Evolutionary conservation across 2,329 filamentous ascomycete genomes (phyloP), one percentile per base, ranked within the genome.

Genomic region (Cytospora piceicola): DNA sequence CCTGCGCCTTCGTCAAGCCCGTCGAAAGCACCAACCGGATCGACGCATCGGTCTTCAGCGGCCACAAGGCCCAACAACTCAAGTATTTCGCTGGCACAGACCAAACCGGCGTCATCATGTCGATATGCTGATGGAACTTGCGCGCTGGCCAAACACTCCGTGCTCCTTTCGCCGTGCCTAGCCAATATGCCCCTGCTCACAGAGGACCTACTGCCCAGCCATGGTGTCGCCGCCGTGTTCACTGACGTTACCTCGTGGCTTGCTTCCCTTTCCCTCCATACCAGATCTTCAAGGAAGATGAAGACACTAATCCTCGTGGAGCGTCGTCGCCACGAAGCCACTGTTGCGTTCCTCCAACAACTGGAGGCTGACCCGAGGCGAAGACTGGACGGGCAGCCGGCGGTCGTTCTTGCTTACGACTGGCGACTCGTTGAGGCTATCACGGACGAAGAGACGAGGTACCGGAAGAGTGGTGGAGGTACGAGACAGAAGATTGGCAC

Each of bases 161-260:
- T 85, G 36, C 67, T 85, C 1, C 71, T 85, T 2, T 75, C 80
- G 0, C 78, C 79, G 0, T 79, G 76, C 58, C 77, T 84, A 20
- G 71, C 79, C 15, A 65, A 71, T 2, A 75, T 75, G 12, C 74
- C 74, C 0, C 74, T 74, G 69, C 71, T 81, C 7, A 75, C 75
- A 0, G 75, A 79, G 1, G 71, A 75, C 27, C 71, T 85, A 0
- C 72, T 85, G 1, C 66, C 69, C 1, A 71, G 70, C 0, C 84
- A 86, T 52, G 82, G 82, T 1, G 72, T 84, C 46, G 39, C 68
- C 2, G 62, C 72, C 0, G 73, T 77, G 20, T 68, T 77, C 1
- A 71, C 72, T 0, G 74, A 82, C 5, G 73, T 54, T 5, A 22
- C 51, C 34, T 62, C 61, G 32, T 63, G 57, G 42, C 65, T 58